Conservation (phyloP, 2,329 filamentous ascomycete species). For the Diplodia sapinea region DNA sequence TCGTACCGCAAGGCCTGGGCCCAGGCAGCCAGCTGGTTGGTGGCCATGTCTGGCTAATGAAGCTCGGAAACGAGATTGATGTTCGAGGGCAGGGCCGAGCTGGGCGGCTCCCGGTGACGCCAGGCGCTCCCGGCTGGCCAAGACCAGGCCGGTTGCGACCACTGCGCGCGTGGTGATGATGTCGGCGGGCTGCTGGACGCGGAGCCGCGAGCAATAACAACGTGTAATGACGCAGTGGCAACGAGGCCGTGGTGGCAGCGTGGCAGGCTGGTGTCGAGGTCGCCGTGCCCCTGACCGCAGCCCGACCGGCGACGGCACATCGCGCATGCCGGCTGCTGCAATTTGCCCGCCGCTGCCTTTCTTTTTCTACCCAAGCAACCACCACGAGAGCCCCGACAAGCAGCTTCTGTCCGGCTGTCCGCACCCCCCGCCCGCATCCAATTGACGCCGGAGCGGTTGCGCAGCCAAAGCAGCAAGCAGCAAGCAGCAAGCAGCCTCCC, state of each 20-base stretch:
- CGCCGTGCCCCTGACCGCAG: constrained; percentile 24
- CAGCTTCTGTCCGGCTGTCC: not conserved
- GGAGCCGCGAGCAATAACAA: not conserved
- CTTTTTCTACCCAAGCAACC: constrained; percentile 7
- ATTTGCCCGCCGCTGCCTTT: constrained; percentile 20
- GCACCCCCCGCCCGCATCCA: not conserved
- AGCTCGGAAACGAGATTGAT: constrained; percentile 19
- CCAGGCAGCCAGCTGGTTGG: constrained; percentile 56
- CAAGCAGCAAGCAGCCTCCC: not conserved
- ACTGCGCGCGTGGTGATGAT: not conserved
- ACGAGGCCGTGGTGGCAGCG: not conserved
- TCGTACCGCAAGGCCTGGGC: constrained; percentile 50
- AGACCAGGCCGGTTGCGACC: not conserved
- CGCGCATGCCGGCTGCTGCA: constrained; percentile 13
- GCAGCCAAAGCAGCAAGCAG: not conserved
- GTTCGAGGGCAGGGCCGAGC: constrained; percentile 6
- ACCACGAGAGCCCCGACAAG: not conserved
- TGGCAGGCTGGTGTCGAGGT: not conserved
- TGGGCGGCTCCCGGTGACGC: constrained; percentile 5
- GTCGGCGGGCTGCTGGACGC: not conserved
- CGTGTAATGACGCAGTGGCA: constrained; percentile 24
- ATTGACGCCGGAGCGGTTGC: constrained; percentile 23
- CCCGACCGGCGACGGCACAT: constrained; percentile 11
- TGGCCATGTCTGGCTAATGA: constrained; percentile 52
- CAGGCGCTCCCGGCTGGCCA: constrained; percentile 3